Conservation (phyloP, 139 green algal species). For the Astrephomene gubernaculifera region DNA sequence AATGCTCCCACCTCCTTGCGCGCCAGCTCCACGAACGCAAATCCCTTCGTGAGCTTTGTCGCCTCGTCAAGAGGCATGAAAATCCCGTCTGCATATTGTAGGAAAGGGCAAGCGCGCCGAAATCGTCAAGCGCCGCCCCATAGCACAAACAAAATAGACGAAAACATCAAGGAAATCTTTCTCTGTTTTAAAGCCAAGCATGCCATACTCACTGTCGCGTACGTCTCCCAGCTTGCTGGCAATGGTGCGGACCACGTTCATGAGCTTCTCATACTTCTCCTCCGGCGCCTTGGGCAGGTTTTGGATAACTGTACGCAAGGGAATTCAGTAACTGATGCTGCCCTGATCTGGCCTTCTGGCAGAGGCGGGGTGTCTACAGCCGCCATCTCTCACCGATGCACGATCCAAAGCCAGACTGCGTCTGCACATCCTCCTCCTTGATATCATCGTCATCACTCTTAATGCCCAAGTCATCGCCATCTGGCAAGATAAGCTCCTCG, state of each 20-base stretch:
- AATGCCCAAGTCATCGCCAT: conserved; percentile 91
- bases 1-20: conserved; percentile 56
- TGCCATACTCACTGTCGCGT: conserved; percentile 69
- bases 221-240: conserved; percentile 89
- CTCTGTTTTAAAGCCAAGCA: background rate
- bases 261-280: conserved; percentile 98
- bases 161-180: background rate
- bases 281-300: conserved; percentile 89
- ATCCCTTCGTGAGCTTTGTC: conserved; percentile 88
- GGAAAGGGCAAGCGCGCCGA: background rate
- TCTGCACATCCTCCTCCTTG: conserved; percentile 86
- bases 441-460: conserved; percentile 87
- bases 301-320: conserved; percentile 87
- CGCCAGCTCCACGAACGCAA: conserved; percentile 95
- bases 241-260: conserved; percentile 90
- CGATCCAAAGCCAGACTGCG: conserved; percentile 93
- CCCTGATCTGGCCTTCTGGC: background rate
- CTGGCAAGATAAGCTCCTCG: conserved; percentile 89
- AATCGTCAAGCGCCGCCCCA: background rate
- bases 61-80: conserved; percentile 88
- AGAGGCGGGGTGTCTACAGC: background rate
- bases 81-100: conserved; percentile 74
- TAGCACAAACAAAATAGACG: background rate
- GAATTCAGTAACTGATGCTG: background rate
- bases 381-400: conserved; percentile 82